Evolutionary conservation across 2,329 filamentous ascomycete species (phyloP), one percentile per base, ranked within the genome.

Genomic region (Trichoderma polysporum): DNA sequence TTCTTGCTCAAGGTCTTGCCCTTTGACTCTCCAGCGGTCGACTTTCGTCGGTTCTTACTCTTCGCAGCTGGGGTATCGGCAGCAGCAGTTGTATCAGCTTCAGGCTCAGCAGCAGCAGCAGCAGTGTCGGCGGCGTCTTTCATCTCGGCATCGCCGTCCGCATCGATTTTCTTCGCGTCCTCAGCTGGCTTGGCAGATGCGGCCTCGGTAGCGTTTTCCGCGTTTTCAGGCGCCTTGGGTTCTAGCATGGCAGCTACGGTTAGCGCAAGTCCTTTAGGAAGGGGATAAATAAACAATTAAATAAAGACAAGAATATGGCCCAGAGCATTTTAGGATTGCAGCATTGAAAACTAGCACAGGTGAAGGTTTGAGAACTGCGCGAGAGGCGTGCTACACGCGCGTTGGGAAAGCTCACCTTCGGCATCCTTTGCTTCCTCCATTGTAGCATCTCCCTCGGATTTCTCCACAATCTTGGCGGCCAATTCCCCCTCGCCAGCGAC

Each of bases 1-100:
- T 95, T 97, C 82, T 90, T 92, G 82, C 88, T 95, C 69, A 93
- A 83, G 78, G 94, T 94, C 84, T 93, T 94, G 73, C 80, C 83
- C 80, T 91, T 93, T 78, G 88, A 83, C 71, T 90, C 78, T 25
- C 90, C 84, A 50, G 85, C 86, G 49, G 83, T 84, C 27, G 92
- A 96, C 85, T 95, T 95, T 81, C 92, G 91, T 76, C 85, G 85
- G 10, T 87, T 87, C 70, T 83, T 82, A 69, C 71, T 73, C 63
- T 80, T 79, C 52, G 71, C 70, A 9, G 73, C 67, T 10, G 77
- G 71, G 27, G 75, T 76, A 53, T 77, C 75, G 37, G 69, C 63
- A 19, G 72, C 72, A 22, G 69, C 72, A 39, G 73, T 70, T 62
- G 73, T 65, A 56, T 73, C 68, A 49, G 73, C 68, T 68, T 75